Conservation (phyloP, 1,139 yeast genomes). For the Barnettozyma hawaiiensis region DNA sequence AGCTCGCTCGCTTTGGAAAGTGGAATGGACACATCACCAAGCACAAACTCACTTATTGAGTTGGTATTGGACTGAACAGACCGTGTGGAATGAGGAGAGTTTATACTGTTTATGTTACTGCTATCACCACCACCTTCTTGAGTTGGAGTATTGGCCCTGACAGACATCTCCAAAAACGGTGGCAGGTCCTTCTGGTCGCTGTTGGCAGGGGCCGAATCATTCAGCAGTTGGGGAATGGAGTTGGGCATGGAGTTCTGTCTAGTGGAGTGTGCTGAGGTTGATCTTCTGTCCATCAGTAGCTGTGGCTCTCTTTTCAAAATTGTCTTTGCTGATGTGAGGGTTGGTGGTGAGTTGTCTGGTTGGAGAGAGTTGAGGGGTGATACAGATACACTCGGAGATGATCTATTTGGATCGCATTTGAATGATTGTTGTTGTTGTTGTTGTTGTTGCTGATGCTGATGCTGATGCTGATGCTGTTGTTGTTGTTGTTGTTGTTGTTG, state of each 20-base stretch:
- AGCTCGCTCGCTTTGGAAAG: slow-evolving; percentile 63
- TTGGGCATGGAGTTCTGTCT: slow-evolving; percentile 22
- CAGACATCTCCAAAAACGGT: slow-evolving; percentile 32
- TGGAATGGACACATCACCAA: slow-evolving; percentile 70
- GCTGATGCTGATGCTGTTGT: too few relatives aligned
- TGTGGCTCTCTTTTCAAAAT: slow-evolving; percentile 33
- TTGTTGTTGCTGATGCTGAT: too few relatives aligned
- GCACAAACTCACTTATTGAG: slow-evolving; percentile 50
- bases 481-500: not conserved
- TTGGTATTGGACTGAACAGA: slow-evolving; percentile 28
- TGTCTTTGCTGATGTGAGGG: slow-evolving; percentile 24
- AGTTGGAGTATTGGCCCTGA: slow-evolving; percentile 27
- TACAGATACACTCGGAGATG: slow-evolving; percentile 17
- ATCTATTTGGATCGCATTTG: slow-evolving; percentile 29
- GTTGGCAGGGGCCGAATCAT: slow-evolving; percentile 35
- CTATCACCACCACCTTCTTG: slow-evolving; percentile 9
- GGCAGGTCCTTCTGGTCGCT: slow-evolving; percentile 31
- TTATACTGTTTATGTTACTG: slow-evolving; percentile 7
- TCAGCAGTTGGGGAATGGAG: slow-evolving; percentile 31
- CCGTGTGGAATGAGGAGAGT: slow-evolving; percentile 23
- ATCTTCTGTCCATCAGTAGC: slow-evolving; percentile 27
- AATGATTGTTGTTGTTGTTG: slow-evolving; percentile 11
- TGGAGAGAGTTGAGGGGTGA: slow-evolving; percentile 18
- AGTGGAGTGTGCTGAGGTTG: slow-evolving; percentile 23
- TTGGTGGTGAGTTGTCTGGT: slow-evolving; percentile 15